These are phyloP conservation scores for Barbarea vulgaris DNA, from an alignment of 345 rosid species.

Conservation along the genomic window DNA sequence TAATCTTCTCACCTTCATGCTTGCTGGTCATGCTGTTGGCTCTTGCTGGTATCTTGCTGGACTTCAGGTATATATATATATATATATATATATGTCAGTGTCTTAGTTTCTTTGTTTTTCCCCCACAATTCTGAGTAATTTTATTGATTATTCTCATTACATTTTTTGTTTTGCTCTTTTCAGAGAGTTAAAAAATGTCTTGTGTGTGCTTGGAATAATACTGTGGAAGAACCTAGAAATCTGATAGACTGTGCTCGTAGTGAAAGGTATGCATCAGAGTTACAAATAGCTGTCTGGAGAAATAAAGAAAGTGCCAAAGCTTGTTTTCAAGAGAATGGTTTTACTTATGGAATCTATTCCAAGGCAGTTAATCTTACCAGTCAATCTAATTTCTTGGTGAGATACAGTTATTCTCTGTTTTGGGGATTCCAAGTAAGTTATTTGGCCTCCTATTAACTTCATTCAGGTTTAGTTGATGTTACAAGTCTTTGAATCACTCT, in stretches of 20 bases:
- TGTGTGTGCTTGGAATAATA: conserved; percentile 49
- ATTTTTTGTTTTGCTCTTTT: neutral
- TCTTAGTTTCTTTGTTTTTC: neutral
- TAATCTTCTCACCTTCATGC: conserved; percentile 72
- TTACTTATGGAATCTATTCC: conserved; percentile 58
- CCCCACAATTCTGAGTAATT: neutral
- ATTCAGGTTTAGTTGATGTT: neutral
- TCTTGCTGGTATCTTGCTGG: conserved; percentile 88
- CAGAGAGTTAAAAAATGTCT: conserved; percentile 94
- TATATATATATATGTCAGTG: conserved; percentile 6
- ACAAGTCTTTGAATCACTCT: neutral
- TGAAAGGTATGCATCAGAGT: neutral
- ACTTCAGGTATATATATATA: conserved; percentile 59
- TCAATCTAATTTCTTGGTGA: conserved; percentile 38
- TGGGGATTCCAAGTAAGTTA: conserved; percentile 97
- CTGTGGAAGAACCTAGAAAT: conserved; percentile 29
- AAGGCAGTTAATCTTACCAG: conserved; percentile 62
- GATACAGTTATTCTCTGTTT: conserved; percentile 74
- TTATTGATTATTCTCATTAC: neutral
- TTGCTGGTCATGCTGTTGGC: conserved; percentile 78
- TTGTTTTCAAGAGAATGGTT: conserved; percentile 54
- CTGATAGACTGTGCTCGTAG: conserved; percentile 65
- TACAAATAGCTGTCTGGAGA: conserved; percentile 36
- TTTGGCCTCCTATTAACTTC: neutral
- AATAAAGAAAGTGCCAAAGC: conserved; percentile 36